Percentiles rank a stretch among this genome's conserved stretches.
Conservation (phyloP, 2,329 filamentous ascomycete genomes). For the Sclerotinia sclerotiorum region DNA sequence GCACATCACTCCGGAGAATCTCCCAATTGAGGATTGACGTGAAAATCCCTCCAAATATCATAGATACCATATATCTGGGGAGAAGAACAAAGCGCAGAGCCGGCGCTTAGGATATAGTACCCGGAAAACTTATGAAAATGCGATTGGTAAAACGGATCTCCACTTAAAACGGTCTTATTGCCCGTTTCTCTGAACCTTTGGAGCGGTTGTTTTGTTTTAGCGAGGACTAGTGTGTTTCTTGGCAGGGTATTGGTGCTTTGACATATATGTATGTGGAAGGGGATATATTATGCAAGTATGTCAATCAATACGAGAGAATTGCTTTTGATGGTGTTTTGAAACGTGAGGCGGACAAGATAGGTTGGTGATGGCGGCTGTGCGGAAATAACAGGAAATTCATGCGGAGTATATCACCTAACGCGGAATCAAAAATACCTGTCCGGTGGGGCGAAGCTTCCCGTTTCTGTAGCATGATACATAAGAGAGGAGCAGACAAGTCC, state of each 20-base stretch:
- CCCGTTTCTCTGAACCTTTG: not conserved
- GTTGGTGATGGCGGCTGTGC: constrained; percentile 1
- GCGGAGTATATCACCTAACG: not conserved
- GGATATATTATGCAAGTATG: not conserved
- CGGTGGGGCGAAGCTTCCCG: not conserved
- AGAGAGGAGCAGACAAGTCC: no score
- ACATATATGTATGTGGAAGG: no score
- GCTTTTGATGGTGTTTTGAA: not conserved
- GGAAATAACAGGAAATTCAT: not conserved
- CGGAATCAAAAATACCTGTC: not conserved
- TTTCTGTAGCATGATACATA: no score
- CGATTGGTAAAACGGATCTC: not conserved
- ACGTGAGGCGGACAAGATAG: not conserved
- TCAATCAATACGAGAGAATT: constrained; percentile 1
- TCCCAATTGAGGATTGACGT: not conserved
- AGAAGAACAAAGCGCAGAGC: not conserved
- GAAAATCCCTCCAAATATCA: not conserved
- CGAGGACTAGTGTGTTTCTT: not conserved
- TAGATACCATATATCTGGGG: not conserved
- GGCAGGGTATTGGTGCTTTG: not conserved
- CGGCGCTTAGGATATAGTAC: not conserved
- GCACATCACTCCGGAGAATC: not conserved
- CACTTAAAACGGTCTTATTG: not conserved
- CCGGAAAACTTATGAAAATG: not conserved
- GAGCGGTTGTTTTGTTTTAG: not conserved